Evolutionary conservation across 768 basidiomycete species (phyloP).

Genomic region (Pulveroboletus ravenelii): DNA sequence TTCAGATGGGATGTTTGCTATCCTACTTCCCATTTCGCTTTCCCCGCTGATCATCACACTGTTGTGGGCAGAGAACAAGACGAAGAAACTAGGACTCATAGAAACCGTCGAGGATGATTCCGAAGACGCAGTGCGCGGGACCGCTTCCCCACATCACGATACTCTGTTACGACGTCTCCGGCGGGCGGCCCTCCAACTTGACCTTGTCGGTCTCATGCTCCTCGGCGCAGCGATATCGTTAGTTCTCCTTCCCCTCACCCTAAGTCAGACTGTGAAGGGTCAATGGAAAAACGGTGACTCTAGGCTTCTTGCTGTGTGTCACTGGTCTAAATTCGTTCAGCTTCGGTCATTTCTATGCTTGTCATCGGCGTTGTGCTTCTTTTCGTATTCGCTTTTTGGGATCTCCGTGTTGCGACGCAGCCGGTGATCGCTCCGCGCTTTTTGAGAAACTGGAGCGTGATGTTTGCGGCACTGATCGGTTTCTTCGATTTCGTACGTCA

Average conservation of each 20-base stretch:
- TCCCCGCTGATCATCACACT: constrained; percentile 51
- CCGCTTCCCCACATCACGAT: background rate
- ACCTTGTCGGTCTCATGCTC: constrained; percentile 47
- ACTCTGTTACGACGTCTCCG: constrained; percentile 8
- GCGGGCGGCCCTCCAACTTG: constrained; percentile 35
- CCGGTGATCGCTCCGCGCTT: constrained; percentile 63
- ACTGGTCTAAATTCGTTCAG: constrained; percentile 26
- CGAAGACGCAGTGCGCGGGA: background rate
- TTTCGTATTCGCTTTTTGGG: constrained; percentile 43
- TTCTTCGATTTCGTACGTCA: constrained; percentile 54
- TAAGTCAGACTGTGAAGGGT: constrained; percentile 36
- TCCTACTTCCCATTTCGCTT: constrained; percentile 48
- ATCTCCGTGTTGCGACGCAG: constrained; percentile 45
- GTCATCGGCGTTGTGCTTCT: constrained; percentile 42
- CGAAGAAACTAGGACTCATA: constrained; percentile 36
- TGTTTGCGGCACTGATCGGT: constrained; percentile 56
- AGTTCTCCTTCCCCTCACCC: constrained; percentile 53
- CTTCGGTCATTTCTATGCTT: constrained; percentile 49
- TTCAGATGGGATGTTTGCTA: constrained; percentile 53
- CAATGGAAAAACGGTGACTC: constrained; percentile 43
- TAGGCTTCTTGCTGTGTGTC: background rate
- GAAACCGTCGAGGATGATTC: constrained; percentile 1
- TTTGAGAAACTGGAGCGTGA: constrained; percentile 51
- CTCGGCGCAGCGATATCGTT: constrained; percentile 47
- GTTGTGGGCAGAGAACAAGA: constrained; percentile 50